phyloP scores from a whole-genome alignment of 768 basidiomycete species.

The Pulveroboletus sp. region DNA sequence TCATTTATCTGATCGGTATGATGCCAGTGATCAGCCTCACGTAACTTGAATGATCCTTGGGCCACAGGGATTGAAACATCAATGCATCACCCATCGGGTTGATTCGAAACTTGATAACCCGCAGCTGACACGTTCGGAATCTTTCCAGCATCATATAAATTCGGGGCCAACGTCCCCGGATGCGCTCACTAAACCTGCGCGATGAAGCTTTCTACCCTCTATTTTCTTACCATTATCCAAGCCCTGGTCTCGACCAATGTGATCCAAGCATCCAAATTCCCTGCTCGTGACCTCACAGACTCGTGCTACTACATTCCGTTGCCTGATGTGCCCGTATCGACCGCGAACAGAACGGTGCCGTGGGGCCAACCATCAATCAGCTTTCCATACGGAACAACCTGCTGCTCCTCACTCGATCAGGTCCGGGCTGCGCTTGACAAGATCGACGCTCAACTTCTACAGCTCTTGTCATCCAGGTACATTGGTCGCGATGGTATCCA shows the following conservation, averaged over 20 bases:
- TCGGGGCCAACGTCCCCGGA: no score
- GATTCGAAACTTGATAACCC: no score
- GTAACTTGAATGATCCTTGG: no score
- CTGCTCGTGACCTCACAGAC: neutral
- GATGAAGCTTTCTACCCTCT: slow-evolving; percentile 1
- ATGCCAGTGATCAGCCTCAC: no score
- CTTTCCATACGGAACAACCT: slow-evolving; percentile 20
- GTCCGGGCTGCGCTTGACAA: slow-evolving; percentile 15
- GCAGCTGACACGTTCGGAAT: no score
- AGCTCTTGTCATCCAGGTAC: slow-evolving; percentile 20
- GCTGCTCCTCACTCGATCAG: slow-evolving; percentile 23
- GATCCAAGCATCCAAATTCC: neutral
- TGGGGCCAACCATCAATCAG: slow-evolving; percentile 23
- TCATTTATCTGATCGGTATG: no score
- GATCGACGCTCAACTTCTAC: slow-evolving; percentile 18
- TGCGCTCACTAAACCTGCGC: neutral
- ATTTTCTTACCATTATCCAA: neutral
- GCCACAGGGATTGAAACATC: no score
- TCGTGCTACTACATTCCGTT: slow-evolving; percentile 18
- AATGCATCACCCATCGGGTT: no score
- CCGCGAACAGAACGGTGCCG: slow-evolving; percentile 17
- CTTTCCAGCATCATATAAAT: no score
- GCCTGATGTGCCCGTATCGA: slow-evolving; percentile 12
- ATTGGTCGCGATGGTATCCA: no score
- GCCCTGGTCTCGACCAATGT: neutral